Evolutionary conservation across 805 yeast genomes (phyloP).

Genomic region (Barnettozyma vustinii): DNA sequence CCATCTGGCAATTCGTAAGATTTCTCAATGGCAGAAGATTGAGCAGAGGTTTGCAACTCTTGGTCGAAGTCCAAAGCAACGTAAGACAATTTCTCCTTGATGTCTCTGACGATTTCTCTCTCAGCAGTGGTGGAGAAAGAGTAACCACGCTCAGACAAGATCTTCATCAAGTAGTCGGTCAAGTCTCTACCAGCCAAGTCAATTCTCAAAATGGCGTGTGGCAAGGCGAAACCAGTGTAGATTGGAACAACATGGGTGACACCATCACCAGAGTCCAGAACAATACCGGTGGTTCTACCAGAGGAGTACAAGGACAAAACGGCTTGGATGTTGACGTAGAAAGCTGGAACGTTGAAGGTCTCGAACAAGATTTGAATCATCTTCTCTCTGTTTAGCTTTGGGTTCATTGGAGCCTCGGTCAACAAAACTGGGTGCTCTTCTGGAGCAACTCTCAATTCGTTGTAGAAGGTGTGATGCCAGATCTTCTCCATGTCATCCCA

Average conservation of each 20-base stretch:
- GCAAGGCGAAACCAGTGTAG: constrained; percentile 98
- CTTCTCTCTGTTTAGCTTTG: constrained; percentile 99
- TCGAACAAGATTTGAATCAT: constrained; percentile 99
- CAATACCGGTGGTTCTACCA: constrained; percentile 99
- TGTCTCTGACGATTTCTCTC: constrained; percentile 86
- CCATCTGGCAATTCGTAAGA: constrained; percentile 99
- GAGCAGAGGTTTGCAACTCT: constrained; percentile 98
- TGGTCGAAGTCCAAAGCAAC: constrained; percentile 99
- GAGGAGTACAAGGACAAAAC: constrained; percentile 97
- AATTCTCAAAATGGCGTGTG: constrained; percentile 97
- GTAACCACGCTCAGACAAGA: constrained; percentile 98
- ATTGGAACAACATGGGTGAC: constrained; percentile 99
- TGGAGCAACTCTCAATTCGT: constrained; percentile 99
- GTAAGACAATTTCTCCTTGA: constrained; percentile 98
- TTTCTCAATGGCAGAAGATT: constrained; percentile 96
- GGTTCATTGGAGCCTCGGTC: constrained; percentile 99
- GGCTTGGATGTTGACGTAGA: constrained; percentile 98
- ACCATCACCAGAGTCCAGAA: constrained; percentile 99
- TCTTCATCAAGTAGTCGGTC: constrained; percentile 98
- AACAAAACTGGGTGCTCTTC: constrained; percentile 99
- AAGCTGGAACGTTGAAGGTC: constrained; percentile 99
- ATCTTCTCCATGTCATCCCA: constrained; percentile 99
- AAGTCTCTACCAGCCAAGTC: constrained; percentile 99
- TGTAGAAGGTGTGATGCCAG: constrained; percentile 99
- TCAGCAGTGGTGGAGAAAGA: constrained; percentile 98